Evolutionary conservation across 116 monocot species (phyloP), one percentile per base, ranked within the genome.

Genomic region (Papilionanthe hybrid): DNA sequence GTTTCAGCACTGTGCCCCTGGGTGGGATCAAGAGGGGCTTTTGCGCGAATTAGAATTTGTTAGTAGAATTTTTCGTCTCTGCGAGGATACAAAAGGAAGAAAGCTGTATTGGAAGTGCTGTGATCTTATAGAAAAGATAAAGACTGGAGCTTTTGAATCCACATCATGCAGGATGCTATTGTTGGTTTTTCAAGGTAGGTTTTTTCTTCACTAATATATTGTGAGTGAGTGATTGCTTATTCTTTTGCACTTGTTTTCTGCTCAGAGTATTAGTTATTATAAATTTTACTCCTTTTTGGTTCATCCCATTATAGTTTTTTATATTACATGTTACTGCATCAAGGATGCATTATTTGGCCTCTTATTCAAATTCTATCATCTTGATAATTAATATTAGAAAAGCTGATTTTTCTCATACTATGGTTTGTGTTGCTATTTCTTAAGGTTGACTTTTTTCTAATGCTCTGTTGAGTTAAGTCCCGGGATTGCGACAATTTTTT

Each of bases 1-100:
- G 1, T 94, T 92, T 78, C 92, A 98, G 45, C 92, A 98, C 65
- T 98, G 94, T 81, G 92, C 94, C 67, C 91, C 84, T 15, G 82
- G 81, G 15, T 98, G 92, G 94, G 92, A 91, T 57, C 60, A 90
- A 41, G 97, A 98, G 25, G 81, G 83, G 22, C 44, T 98, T 79
- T 53, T 87, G 56, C 78, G 88, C 44, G 97, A 94, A 66, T 89
- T 98, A 27, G 91, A 98, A 19, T 87, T 90, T 81, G 92, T 93
- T 9, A 81, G 87, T 78, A 92, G 91, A 85, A 97, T 97, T 17
- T 97, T 97, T 72, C 84, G 87, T n/a, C 47, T 86, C 48, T 94
- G 94, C 76, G 94, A 97, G 55, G 97, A 97, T n/a, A 63, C 87
- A 29, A 89, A 78, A 79, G 97, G 94, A 28, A 89, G 87, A 79